Conservation (phyloP, 768 basidiomycete species). For the Lactarius akahatsu region DNA sequence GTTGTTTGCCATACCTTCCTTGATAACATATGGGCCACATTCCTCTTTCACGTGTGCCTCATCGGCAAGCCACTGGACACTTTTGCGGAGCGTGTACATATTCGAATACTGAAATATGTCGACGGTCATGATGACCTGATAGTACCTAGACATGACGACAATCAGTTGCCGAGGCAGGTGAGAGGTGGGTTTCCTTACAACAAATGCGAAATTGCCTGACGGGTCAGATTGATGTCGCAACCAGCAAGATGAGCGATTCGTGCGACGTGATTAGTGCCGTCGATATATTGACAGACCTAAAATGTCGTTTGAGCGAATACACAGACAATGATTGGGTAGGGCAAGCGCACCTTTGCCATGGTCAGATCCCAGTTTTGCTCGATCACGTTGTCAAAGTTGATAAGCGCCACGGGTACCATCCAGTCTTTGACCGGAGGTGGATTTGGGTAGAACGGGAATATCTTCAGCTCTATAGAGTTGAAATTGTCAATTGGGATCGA, state of each 20-base stretch:
- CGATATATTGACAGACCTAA: slow-evolving; percentile 76
- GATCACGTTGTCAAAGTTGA: slow-evolving; percentile 74
- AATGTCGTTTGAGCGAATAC: slow-evolving; percentile 9
- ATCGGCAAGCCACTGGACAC: slow-evolving; percentile 83
- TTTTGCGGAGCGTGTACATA: slow-evolving; percentile 90
- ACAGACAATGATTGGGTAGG: not conserved
- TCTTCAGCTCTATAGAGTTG: slow-evolving; percentile 93
- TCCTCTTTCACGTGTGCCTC: slow-evolving; percentile 83
- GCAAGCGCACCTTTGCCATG: slow-evolving; percentile 65
- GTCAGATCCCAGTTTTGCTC: slow-evolving; percentile 98
- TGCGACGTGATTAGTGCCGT: slow-evolving; percentile 89
- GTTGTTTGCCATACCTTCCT: slow-evolving; percentile 49
- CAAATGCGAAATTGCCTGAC: slow-evolving; percentile 87
- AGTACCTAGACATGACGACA: slow-evolving; percentile 61
- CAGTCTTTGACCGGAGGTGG: slow-evolving; percentile 88
- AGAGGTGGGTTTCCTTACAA: slow-evolving; percentile 52
- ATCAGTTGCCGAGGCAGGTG: not conserved
- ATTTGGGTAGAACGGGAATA: slow-evolving; percentile 96
- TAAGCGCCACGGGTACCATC: slow-evolving; percentile 91
- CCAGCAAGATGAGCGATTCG: slow-evolving; percentile 91
- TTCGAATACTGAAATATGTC: slow-evolving; percentile 99
- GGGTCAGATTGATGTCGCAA: slow-evolving; percentile 77
- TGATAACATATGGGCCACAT: slow-evolving; percentile 90
- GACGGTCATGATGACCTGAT: slow-evolving; percentile 94
- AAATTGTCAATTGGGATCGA: slow-evolving; percentile 88